Base-by-base conservation (phyloP, 352 stramenopile species). In the Globisporangium irregulare region DNA sequence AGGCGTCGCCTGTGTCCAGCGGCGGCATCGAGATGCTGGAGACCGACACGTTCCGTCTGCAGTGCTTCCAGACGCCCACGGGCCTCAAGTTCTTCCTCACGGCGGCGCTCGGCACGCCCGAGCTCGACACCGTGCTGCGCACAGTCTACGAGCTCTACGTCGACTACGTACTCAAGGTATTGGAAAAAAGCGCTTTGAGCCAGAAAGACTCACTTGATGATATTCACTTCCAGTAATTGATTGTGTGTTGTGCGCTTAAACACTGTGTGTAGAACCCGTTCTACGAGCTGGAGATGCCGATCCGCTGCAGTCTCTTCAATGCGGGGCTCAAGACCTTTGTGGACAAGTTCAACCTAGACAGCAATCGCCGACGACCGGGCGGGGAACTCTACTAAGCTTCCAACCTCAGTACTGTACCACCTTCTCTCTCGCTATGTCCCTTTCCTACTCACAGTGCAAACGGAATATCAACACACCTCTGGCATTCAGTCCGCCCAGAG, bases 211-310 rank as follows among this genome's bases (percentile, higher is more conserved):
- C 38, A 20, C 14, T 46, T 46, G 12, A 32, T n/a, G 36, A n/a
- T 25, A 6, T 6, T 38, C 8, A 22, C 32, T 59, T 32, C 29
- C 29, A 4, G 29, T 32, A 15, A 36, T 59, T 46, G 38, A 41
- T 18, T 3, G 10, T 14, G 3, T 22, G 6, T 41, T 15, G 15
- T 27, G 24, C 22, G 12, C 20, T 8, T 57, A 14, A 18, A 8
- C 43, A 29, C 22, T 64, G 32, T 55, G 15, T 43, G 18, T 43
- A 93, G 91, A 98, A 98, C 68, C 94, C 94, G 15, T 98, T 98
- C 70, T 98, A 98, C 73, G 93, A 98, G 74, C 81, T 98, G 32
- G 94, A 98, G 73, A 98, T 98, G 91, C 93, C 94, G 12, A 98
- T 98, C 71, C 91, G 93, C 48, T 98, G 94, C 79, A 92, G 91